These are phyloP conservation scores for Zalaria sp. DNA, from an alignment of 2,329 filamentous ascomycete species.

Conservation along the genomic window DNA sequence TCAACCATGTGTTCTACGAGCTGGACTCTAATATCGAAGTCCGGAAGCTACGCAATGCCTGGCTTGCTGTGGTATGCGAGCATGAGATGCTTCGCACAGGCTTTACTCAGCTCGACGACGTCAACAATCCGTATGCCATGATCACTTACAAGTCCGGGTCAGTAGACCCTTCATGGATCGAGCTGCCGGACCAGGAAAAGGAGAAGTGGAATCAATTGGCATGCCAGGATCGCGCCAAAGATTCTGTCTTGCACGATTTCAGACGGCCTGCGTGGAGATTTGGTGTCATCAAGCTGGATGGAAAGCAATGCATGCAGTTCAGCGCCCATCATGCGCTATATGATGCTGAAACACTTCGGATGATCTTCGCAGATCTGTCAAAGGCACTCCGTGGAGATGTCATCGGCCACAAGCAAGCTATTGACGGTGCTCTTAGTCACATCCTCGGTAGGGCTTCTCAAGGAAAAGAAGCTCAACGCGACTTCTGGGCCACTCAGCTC, in stretches of 20 bases:
- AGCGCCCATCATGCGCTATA: constrained; percentile 72
- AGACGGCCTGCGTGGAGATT: constrained; percentile 51
- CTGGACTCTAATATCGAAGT: constrained; percentile 29
- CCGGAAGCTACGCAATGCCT: constrained; percentile 39
- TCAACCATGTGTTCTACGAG: constrained; percentile 54
- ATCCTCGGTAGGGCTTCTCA: constrained; percentile 27
- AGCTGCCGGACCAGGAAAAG: constrained; percentile 3
- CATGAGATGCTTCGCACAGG: constrained; percentile 67
- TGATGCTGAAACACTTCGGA: constrained; percentile 60
- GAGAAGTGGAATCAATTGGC: neutral
- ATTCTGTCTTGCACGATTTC: constrained; percentile 28
- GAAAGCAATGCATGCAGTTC: constrained; percentile 25
- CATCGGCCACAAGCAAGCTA: constrained; percentile 13
- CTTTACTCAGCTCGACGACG: constrained; percentile 49
- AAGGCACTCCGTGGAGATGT: constrained; percentile 20
- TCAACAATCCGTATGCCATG: constrained; percentile 58
- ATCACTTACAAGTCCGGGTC: constrained; percentile 38
- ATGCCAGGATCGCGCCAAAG: constrained; percentile 1
- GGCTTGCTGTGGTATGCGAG: constrained; percentile 36
- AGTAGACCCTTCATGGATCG: constrained; percentile 26
- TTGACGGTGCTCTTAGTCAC: constrained; percentile 29
- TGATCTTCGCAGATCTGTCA: constrained; percentile 48
- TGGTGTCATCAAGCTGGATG: constrained; percentile 26
- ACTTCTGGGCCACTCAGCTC: constrained; percentile 49
- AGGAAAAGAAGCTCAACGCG: constrained; percentile 17